Evolutionary conservation across 306 rosid genomes (phyloP).

Genomic region (Malus sieversii): DNA sequence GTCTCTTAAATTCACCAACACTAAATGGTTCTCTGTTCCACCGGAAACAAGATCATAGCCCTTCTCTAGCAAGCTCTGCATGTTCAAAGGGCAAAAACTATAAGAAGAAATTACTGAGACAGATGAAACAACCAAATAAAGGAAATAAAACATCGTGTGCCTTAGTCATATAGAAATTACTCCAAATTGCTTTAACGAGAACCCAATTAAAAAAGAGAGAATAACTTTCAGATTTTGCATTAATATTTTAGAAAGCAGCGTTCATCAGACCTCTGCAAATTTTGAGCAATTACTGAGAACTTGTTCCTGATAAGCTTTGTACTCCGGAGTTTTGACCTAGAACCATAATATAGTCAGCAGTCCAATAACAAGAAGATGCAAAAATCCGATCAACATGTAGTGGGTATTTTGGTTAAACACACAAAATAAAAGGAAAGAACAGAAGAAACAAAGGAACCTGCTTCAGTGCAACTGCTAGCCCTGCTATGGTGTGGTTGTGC

Average conservation of each 20-base stretch:
- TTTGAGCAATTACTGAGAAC: constrained; percentile 64
- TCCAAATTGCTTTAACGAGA: background rate
- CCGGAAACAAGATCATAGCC: constrained; percentile 93
- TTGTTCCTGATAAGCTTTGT: constrained; percentile 82
- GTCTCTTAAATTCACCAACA: constrained; percentile 75
- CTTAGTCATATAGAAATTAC: background rate
- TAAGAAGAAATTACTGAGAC: constrained; percentile 11
- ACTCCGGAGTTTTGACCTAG: constrained; percentile 77
- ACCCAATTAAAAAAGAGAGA: background rate
- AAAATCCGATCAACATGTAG: background rate
- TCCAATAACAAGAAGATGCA: constrained; percentile 11
- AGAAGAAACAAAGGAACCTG: constrained; percentile 36
- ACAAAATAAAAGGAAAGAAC: background rate
- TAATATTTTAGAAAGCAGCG: background rate
- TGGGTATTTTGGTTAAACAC: background rate
- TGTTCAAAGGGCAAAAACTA: constrained; percentile 27
- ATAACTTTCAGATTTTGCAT: background rate
- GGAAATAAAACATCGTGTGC: background rate
- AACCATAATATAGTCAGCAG: background rate
- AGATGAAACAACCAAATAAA: constrained; percentile 4
- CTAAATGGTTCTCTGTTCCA: constrained; percentile 92
- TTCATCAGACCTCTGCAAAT: constrained; percentile 62
- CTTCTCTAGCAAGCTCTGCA: constrained; percentile 75
- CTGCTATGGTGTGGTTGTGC: constrained; percentile 82
- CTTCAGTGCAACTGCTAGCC: constrained; percentile 85